Evolutionary conservation across 768 basidiomycete genomes (phyloP).

Genomic region (Tubosaeta brunneosetosa): DNA sequence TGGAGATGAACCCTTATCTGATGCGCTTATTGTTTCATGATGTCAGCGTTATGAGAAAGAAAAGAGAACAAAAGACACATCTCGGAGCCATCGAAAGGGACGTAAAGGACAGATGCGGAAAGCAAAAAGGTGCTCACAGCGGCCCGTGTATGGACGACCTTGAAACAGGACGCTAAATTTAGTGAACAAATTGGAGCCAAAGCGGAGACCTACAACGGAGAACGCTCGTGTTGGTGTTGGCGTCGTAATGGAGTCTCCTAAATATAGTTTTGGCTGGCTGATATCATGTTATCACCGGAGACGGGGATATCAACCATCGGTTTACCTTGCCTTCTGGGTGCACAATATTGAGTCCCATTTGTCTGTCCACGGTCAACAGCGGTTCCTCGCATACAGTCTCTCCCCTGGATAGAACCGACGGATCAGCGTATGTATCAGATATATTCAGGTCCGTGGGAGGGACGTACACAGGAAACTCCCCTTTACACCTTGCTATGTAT

Average conservation of each 20-base stretch:
- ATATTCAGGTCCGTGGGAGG: not conserved
- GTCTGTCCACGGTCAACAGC: slow-evolving; percentile 86
- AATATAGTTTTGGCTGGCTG: slow-evolving; percentile 90
- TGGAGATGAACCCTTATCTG: slow-evolving; percentile 97
- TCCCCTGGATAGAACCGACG: slow-evolving; percentile 41
- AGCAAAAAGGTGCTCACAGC: slow-evolving; percentile 56
- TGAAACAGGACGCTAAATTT: slow-evolving; percentile 1
- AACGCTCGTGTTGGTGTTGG: slow-evolving; percentile 75
- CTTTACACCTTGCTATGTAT: slow-evolving; percentile 84
- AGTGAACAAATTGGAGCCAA: not conserved
- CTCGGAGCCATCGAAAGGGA: not conserved
- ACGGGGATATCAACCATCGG: not conserved
- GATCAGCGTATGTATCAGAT: not conserved
- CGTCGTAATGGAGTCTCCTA: slow-evolving; percentile 75
- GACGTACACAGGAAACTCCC: slow-evolving; percentile 82
- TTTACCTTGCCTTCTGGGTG: slow-evolving; percentile 90
- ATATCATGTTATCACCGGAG: not conserved
- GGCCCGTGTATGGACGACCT: slow-evolving; percentile 88
- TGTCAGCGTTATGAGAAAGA: slow-evolving; percentile 3
- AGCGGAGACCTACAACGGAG: slow-evolving; percentile 59
- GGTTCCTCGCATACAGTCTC: slow-evolving; percentile 84
- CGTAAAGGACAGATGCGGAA: not conserved
- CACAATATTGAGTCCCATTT: slow-evolving; percentile 95
- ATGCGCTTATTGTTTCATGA: slow-evolving; percentile 56
- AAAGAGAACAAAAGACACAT: not conserved